phyloP scores from a whole-genome alignment of 192 early-diverging fungal species.

The Coemansia sp. region DNA sequence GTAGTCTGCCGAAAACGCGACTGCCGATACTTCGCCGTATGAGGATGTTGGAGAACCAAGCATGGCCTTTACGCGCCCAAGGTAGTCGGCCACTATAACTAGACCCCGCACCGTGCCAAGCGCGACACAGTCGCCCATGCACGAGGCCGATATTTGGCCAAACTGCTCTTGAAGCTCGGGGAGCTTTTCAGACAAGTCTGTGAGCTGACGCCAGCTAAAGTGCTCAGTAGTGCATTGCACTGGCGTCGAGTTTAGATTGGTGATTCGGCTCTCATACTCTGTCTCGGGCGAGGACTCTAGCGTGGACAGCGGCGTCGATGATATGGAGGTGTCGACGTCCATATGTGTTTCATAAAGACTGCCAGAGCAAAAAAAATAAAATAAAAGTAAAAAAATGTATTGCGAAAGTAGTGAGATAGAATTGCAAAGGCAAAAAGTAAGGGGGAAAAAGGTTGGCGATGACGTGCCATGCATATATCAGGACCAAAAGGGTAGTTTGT shows the following conservation, averaged over 20 bases:
- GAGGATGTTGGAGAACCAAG: slow-evolving; percentile 14
- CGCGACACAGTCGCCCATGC: slow-evolving; percentile 46
- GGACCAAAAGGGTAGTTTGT: neutral
- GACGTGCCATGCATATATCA: neutral
- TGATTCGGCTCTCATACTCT: slow-evolving; percentile 54
- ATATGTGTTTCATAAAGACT: slow-evolving; percentile 10
- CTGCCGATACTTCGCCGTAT: slow-evolving; percentile 44
- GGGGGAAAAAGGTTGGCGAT: neutral
- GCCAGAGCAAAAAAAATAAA: neutral
- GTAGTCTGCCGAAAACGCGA: slow-evolving; percentile 48
- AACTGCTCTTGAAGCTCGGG: slow-evolving; percentile 39
- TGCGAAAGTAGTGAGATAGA: neutral
- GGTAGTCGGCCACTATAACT: slow-evolving; percentile 42
- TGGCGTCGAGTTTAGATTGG: slow-evolving; percentile 42
- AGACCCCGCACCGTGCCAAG: slow-evolving; percentile 44
- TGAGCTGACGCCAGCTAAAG: slow-evolving; percentile 54
- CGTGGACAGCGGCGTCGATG: slow-evolving; percentile 33
- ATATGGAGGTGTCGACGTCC: slow-evolving; percentile 25
- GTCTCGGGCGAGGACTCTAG: slow-evolving; percentile 46
- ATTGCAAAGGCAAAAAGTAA: neutral
- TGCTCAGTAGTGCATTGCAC: slow-evolving; percentile 43
- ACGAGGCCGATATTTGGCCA: slow-evolving; percentile 31
- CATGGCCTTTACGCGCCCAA: slow-evolving; percentile 41
- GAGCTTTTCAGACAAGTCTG: slow-evolving; percentile 35
- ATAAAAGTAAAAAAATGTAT: neutral